A percentile compares a stretch with the other conserved stretches of the same genome.
phyloP scores from a whole-genome alignment of 1,139 yeast genomes.

The Pneumocystis jirovecii region DNA sequence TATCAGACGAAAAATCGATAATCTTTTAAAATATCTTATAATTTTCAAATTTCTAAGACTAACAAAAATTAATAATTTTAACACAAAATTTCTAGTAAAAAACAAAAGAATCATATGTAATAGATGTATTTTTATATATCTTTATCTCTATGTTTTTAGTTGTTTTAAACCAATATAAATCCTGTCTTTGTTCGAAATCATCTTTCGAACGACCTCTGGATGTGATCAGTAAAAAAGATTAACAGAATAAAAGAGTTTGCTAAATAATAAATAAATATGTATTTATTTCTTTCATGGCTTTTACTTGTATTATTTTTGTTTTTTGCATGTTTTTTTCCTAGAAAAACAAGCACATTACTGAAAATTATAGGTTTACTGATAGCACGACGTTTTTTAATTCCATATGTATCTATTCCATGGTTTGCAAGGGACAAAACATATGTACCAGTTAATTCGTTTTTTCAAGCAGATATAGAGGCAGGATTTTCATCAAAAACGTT shows the following conservation, averaged over 20 bases:
- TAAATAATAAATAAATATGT: not conserved
- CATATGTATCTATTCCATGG: not conserved
- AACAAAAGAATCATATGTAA: not conserved
- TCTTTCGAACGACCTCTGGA: too few species aligned
- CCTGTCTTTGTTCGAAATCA: too few species aligned
- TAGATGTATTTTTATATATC: too few species aligned
- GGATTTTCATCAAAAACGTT: slow-evolving; percentile 53
- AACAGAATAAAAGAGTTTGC: not conserved
- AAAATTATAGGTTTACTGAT: not conserved
- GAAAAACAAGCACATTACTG: not conserved
- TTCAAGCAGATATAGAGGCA: slow-evolving; percentile 44
- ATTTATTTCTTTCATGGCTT: not conserved
- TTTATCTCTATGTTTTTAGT: not conserved
- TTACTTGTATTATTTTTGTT: not conserved
- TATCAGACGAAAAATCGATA: not conserved
- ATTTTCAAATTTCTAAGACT: too few species aligned
- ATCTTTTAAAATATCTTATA: too few species aligned
- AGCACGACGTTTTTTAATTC: not conserved
- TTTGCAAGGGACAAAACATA: not conserved
- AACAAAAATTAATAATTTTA: too few species aligned
- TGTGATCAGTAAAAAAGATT: too few species aligned
- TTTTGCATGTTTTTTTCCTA: not conserved
- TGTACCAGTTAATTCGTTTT: slow-evolving; percentile 23
- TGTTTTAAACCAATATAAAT: not conserved
- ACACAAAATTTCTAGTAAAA: too few species aligned